A percentile compares a stretch with the other conserved stretches of the same genome.
Evolutionary conservation across 2,329 filamentous ascomycete species (phyloP).

Genomic region (Claviceps purpurea): DNA sequence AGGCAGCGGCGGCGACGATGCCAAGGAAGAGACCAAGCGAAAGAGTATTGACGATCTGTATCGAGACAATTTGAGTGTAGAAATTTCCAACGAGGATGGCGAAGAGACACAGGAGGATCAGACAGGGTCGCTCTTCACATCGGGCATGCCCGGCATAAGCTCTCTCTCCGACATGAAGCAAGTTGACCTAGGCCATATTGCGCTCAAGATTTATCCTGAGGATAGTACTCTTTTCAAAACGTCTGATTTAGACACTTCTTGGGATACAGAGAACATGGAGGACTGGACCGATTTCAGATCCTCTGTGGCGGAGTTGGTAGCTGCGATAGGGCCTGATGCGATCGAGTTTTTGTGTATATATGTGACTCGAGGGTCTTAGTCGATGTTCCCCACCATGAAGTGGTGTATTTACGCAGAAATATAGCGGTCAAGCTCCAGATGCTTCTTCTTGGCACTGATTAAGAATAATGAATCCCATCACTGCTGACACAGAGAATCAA

Average conservation of each 20-base stretch:
- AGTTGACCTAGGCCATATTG: constrained; percentile 46
- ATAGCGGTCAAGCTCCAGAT: too few relatives aligned
- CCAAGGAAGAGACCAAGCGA: background rate
- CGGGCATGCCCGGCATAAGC: constrained; percentile 55
- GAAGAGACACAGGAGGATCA: constrained; percentile 13
- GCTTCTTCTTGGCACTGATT: too few relatives aligned
- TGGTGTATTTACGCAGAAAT: background rate
- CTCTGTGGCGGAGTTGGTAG: constrained; percentile 52
- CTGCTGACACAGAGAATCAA: too few relatives aligned
- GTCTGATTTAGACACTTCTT: constrained; percentile 39
- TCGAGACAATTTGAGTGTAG: constrained; percentile 1
- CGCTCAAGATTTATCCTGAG: constrained; percentile 32
- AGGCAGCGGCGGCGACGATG: background rate
- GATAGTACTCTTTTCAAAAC: constrained; percentile 25
- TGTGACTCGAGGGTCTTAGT: constrained; percentile 20
- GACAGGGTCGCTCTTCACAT: constrained; percentile 35
- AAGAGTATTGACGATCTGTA: background rate
- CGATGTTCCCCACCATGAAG: background rate
- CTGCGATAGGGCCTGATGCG: constrained; percentile 49
- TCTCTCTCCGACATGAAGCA: constrained; percentile 37
- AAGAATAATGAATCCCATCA: too few relatives aligned
- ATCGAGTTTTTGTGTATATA: constrained; percentile 45
- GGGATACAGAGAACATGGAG: constrained; percentile 39
- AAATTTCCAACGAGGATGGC: background rate
- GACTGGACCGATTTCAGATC: constrained; percentile 43